Percentiles rank a stretch among this genome's conserved stretches.
Evolutionary conservation across 176 grass and related monocot genomes (phyloP).

Genomic region (Chrysopogon serrulatus): DNA sequence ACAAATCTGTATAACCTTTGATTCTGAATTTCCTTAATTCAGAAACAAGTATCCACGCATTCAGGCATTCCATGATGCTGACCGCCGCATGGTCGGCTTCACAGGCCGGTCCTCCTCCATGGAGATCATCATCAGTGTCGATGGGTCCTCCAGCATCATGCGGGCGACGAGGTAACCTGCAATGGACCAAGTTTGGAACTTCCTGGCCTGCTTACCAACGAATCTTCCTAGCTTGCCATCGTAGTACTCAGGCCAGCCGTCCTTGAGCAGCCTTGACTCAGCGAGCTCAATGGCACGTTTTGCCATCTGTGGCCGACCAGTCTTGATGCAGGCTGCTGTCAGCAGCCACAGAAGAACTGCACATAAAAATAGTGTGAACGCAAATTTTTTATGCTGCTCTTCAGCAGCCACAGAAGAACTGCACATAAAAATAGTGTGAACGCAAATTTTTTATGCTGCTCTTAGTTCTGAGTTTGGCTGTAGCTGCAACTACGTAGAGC

Average conservation of each 20-base stretch:
- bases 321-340: slow-evolving; percentile 93
- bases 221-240: slow-evolving; percentile 82
- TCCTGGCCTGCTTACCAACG: slow-evolving; percentile 86
- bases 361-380: neutral
- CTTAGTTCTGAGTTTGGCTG: neutral
- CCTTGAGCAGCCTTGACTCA: slow-evolving; percentile 67
- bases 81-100: slow-evolving; percentile 63
- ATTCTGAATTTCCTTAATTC: neutral
- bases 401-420: slow-evolving; percentile 95
- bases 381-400: neutral
- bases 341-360: slow-evolving; percentile 95
- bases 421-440: slow-evolving; percentile 11
- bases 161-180: slow-evolving; percentile 83
- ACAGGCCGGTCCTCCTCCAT: slow-evolving; percentile 87
- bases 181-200: slow-evolving; percentile 93
- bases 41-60: neutral
- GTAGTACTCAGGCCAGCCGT: slow-evolving; percentile 89
- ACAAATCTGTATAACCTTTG: neutral
- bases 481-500: neutral
- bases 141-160: slow-evolving; percentile 97
- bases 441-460: neutral
- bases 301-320: slow-evolving; percentile 82
- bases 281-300: slow-evolving; percentile 78
- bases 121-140: slow-evolving; percentile 76
- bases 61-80: slow-evolving; percentile 74